Evolutionary conservation across 345 rosid species (phyloP), one percentile per base, ranked within the genome.

Genomic region (Turritis glabra): DNA sequence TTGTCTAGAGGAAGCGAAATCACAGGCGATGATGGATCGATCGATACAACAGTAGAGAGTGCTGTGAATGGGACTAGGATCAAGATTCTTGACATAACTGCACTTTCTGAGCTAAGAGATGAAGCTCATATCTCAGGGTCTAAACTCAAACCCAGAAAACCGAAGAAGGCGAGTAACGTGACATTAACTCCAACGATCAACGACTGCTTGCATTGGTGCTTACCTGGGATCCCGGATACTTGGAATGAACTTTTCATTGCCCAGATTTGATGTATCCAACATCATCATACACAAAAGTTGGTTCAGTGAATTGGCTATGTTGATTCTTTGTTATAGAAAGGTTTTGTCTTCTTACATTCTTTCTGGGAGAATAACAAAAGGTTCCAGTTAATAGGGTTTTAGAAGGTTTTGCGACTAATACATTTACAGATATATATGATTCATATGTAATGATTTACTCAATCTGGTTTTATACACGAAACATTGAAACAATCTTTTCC

Each of bases 191-290:
- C 79, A 22, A 25, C 55, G 9, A 79, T 80, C 21, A 82, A 86
- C 15, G 98, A 93, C 79, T 93, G 97, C 90, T 83, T 90, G 83
- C 98, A 93, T 72, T 93, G 98, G 97, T 93, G 97, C 85, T 80
- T 93, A 50, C 98, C 97, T 0, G 97, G 97, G 65, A 64, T 91
- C 57, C 97, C 97, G 0, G 97, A 91, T 63, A 83, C 90, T 5
- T 91, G 97, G 97, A 91, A 89, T 72, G 92, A 87, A 65, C 76
- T 91, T 38, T 85, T 91, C 43, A 74, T 77, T 7, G 88, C 88
- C 12, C 89, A 87, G 76, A 43, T 87, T 72, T 87, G 80, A 82
- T 41, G 11, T 38, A 33, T 3, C 19, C 30, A 18, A 50, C 51
- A 21, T 21, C 62, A n/a, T n/a, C n/a, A n/a, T n/a, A n/a, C n/a